Evolutionary conservation across 2,329 filamentous ascomycete genomes (phyloP), one percentile per base, ranked within the genome.

Genomic region (Orbilia blumenaviensis): DNA sequence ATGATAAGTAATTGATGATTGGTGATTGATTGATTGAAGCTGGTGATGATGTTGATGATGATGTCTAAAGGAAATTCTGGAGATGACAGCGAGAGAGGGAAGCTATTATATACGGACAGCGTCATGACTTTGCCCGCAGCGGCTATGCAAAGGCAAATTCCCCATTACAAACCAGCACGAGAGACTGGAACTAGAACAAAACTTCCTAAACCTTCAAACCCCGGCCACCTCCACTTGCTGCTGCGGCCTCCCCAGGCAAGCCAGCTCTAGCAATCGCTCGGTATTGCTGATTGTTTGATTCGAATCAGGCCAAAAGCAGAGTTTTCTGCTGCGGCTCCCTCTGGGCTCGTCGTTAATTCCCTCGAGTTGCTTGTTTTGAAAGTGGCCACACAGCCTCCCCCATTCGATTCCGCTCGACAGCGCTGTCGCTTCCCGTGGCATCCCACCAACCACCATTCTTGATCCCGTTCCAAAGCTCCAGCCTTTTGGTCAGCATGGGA

Each of bases 361-460:
- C 42, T 64, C 60, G 41, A 32, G 29, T 46, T 66, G 46, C 62
- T 66, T 42, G 62, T 54, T 66, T 66, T 50, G 61, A 50, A 64
- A 36, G 38, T 32, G 36, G 34, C 46, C 38, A 61, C 66, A 54
- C 66, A 71, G 56, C 56, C 66, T 71, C 66, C 50, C n/a, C 56
- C 66, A 38, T 41, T 68, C 54, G 27, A 32, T 58, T 54, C 58
- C 63, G 64, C 34, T 32, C 34, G 56, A 63, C 66, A 71, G 66
- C 66, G 66, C 66, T 29, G 54, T 52, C 42, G 50, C 63, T 56
- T 44, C 52, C 29, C 52, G 42, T 61, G 44, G 27, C 36, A 48
- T 68, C 64, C 64, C 66, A 52, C 66, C 66, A 69, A 69, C 66
- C 66, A 61, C 66, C 64, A 42, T 42, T 42, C 34, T 29, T 12